A percentile compares a stretch with the other conserved stretches of the same genome.
Evolutionary conservation across 345 rosid species (phyloP).

Genomic region (Eucalyptus grandis): DNA sequence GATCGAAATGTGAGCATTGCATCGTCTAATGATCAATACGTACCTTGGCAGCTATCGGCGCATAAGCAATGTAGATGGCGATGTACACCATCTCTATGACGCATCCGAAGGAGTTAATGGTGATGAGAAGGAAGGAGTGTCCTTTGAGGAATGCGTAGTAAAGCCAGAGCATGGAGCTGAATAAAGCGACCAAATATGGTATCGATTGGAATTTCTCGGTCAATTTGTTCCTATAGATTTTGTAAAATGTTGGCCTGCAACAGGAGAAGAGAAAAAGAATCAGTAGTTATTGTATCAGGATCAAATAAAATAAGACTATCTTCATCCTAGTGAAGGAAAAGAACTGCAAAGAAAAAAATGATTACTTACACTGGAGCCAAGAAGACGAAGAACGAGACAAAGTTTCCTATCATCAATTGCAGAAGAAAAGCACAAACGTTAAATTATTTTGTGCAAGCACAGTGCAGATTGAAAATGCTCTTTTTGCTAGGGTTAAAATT

Average conservation of each 20-base stretch:
- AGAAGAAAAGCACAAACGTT: neutral
- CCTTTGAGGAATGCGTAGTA: slow-evolving; percentile 60
- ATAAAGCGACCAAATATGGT: slow-evolving; percentile 76
- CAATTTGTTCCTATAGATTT: slow-evolving; percentile 58
- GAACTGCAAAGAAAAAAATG: neutral
- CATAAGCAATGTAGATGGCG: slow-evolving; percentile 43
- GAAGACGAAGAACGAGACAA: slow-evolving; percentile 60
- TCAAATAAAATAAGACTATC: neutral
- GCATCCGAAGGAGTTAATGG: slow-evolving; percentile 86
- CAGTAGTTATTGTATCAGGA: neutral
- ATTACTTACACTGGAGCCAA: slow-evolving; percentile 82
- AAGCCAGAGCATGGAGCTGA: slow-evolving; percentile 92
- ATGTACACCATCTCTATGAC: slow-evolving; percentile 60
- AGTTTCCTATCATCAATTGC: slow-evolving; percentile 41
- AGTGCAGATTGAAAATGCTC: neutral
- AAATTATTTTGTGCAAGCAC: neutral
- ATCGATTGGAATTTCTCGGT: slow-evolving; percentile 76
- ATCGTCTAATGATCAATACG: neutral
- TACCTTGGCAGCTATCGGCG: slow-evolving; percentile 46
- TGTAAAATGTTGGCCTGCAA: slow-evolving; percentile 66
- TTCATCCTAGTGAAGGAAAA: neutral
- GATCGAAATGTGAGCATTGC: neutral
- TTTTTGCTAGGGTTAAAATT: neutral
- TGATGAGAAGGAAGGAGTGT: slow-evolving; percentile 53
- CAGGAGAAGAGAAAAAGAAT: neutral